A percentile compares a stretch with the other conserved stretches of the same genome.
These are phyloP conservation scores for Hypericum androsaemum DNA, from an alignment of 345 rosid species.

Conservation along the genomic window DNA sequence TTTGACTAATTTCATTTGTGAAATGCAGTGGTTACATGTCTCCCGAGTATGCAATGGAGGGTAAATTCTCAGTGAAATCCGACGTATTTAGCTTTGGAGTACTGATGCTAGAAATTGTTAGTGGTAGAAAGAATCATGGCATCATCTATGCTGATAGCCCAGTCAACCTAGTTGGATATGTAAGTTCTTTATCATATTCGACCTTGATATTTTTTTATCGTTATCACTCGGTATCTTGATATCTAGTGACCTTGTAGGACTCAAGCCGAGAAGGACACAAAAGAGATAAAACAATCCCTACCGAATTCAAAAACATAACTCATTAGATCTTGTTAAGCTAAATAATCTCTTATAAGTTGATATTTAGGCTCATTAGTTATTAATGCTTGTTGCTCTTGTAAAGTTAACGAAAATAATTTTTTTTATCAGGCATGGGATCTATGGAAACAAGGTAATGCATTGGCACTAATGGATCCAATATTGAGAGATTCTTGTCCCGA, in stretches of 20 bases:
- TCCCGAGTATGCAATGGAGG: constrained; percentile 5
- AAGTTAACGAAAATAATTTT: too few species aligned
- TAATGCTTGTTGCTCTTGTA: too few species aligned
- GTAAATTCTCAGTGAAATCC: background rate
- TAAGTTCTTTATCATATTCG: background rate
- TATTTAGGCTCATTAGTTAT: too few species aligned
- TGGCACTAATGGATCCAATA: background rate
- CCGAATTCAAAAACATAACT: too few species aligned
- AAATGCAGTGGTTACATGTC: constrained; percentile 1
- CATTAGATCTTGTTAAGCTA: too few species aligned
- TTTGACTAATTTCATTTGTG: background rate
- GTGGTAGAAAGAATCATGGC: background rate
- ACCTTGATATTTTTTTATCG: too few species aligned
- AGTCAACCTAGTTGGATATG: constrained; percentile 2
- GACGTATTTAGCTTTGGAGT: constrained; percentile 3
- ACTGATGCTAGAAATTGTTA: background rate
- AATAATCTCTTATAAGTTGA: too few species aligned
- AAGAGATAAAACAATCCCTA: too few species aligned
- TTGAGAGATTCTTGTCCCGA: background rate
- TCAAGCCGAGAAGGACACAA: too few species aligned
- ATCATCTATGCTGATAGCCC: background rate
- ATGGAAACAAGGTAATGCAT: background rate
- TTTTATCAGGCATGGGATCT: background rate
- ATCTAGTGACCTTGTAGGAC: too few species aligned
- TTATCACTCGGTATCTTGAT: too few species aligned